Conservation (phyloP, 139 green algal genomes). For the Asterochloris sp. region DNA sequence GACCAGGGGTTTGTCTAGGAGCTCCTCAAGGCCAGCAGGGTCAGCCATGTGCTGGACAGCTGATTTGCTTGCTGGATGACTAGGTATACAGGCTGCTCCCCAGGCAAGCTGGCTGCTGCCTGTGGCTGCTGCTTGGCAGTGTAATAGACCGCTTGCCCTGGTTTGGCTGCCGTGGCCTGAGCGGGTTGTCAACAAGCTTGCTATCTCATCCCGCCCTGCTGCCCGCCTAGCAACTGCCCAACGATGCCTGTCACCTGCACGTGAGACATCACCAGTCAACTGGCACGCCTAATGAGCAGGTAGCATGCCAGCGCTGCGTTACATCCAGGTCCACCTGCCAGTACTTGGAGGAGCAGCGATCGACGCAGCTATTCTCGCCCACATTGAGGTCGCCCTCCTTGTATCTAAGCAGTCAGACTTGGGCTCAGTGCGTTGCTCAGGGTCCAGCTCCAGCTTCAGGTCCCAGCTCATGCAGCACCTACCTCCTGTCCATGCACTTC, state of each 20-base stretch:
- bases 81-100: too few species aligned
- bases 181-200: too few species aligned
- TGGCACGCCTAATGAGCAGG: not conserved
- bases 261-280: not conserved
- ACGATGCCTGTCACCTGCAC: slow-evolving; percentile 50
- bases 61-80: too few species aligned
- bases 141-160: too few species aligned
- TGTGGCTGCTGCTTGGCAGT: too few species aligned
- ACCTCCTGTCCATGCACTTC: slow-evolving; percentile 84
- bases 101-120: too few species aligned
- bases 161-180: too few species aligned
- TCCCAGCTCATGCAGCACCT: slow-evolving; percentile 10
- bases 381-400: slow-evolving; percentile 93
- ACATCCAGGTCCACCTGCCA: slow-evolving; percentile 76
- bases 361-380: slow-evolving; percentile 94
- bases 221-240: slow-evolving; percentile 41
- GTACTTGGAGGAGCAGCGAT: slow-evolving; percentile 94
- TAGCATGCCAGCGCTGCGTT: not conserved
- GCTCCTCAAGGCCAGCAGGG: too few species aligned
- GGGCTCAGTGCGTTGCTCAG: not conserved
- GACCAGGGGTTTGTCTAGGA: too few species aligned
- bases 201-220: not conserved
- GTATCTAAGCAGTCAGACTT: slow-evolving; percentile 56
- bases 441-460: not conserved
- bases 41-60: too few species aligned